phyloP scores from a whole-genome alignment of 495 filamentous ascomycete species.

The Hapsidospora chrysogenum region DNA sequence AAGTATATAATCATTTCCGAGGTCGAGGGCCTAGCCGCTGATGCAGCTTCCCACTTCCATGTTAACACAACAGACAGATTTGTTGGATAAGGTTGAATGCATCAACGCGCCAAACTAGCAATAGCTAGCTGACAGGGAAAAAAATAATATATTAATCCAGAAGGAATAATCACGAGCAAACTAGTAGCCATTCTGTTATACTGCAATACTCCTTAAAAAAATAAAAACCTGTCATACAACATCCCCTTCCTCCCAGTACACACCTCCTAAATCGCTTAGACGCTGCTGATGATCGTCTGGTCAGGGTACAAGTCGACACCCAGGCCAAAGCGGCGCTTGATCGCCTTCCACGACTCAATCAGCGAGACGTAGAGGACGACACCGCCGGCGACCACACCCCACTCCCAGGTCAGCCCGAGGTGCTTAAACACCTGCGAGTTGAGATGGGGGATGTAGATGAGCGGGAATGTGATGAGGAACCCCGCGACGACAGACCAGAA shows the following conservation, averaged over 20 bases:
- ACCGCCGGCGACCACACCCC: slow-evolving; percentile 35
- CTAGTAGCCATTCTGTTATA: not conserved
- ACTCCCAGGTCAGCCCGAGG: slow-evolving; percentile 38
- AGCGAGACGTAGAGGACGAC: slow-evolving; percentile 27
- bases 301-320: slow-evolving; percentile 1
- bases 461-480: slow-evolving; percentile 38
- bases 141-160: not conserved
- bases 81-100: no score
- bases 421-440: slow-evolving; percentile 40
- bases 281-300: not conserved
- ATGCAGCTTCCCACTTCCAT: no score
- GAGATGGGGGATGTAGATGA: slow-evolving; percentile 38
- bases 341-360: slow-evolving; percentile 37
- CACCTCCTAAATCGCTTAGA: not conserved
- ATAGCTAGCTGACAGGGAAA: not conserved
- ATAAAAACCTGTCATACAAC: not conserved
- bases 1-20: no score
- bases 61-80: no score
- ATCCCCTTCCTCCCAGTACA: not conserved
- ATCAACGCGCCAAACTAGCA: no score
- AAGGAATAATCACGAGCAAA: not conserved
- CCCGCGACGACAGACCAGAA: slow-evolving; percentile 39
- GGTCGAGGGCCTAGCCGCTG: no score
- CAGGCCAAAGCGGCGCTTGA: slow-evolving; percentile 17
- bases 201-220: not conserved